Conservation (phyloP, 257 asterid genomes). For the Solanum medicagineum region DNA sequence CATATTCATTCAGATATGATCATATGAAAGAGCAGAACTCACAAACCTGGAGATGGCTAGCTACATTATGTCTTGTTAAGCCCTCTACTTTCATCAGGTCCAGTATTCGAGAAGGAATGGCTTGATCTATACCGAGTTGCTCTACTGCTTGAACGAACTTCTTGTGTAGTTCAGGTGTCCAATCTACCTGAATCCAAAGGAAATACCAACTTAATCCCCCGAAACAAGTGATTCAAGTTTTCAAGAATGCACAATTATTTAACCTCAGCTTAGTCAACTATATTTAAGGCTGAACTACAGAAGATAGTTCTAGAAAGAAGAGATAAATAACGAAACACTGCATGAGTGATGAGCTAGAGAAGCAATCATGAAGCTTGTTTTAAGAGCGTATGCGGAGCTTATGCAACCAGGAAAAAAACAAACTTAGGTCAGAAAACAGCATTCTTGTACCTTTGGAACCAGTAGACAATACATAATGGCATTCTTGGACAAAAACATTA, state of each 20-base stretch:
- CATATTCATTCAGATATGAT: not conserved
- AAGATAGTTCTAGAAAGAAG: not conserved
- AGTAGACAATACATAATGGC: not conserved
- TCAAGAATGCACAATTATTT: not conserved
- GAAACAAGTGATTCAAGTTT: not conserved
- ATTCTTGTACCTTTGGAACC: not conserved
- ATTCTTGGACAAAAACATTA: not conserved
- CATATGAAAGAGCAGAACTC: not conserved
- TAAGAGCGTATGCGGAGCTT: not conserved
- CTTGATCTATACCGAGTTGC: slow-evolving; percentile 45
- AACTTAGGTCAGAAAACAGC: not conserved
- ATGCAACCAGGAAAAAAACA: not conserved
- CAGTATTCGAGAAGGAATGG: slow-evolving; percentile 47
- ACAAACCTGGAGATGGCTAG: slow-evolving; percentile 48
- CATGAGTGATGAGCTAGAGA: not conserved
- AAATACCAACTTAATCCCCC: not conserved
- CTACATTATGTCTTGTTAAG: slow-evolving; percentile 39
- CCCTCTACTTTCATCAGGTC: slow-evolving; percentile 45
- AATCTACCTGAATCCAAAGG: slow-evolving; percentile 27
- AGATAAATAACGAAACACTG: not conserved
- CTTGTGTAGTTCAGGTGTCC: slow-evolving; percentile 42
- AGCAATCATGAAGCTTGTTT: not conserved
- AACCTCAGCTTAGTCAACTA: not conserved
- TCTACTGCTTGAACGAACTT: slow-evolving; percentile 43
- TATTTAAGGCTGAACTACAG: not conserved